These are phyloP conservation scores for Leishmania aethiopica DNA, from an alignment of 208 protist species.

Conservation along the genomic window DNA sequence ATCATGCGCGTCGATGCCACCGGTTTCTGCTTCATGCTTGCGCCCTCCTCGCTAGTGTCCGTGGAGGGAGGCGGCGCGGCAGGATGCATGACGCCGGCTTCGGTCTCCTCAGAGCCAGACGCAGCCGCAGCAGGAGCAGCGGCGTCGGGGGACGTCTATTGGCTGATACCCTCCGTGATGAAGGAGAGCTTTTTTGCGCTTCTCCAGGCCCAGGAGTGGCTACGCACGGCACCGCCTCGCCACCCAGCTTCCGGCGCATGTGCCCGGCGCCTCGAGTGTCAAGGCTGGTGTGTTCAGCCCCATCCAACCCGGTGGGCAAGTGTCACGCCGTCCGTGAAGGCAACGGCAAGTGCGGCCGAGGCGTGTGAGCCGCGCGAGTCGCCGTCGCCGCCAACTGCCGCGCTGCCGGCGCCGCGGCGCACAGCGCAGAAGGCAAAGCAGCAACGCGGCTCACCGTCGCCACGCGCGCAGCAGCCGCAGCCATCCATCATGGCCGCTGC, in stretches of 20 bases:
- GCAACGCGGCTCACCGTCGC: not conserved
- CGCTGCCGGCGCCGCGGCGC: not conserved
- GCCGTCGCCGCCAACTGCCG: not conserved
- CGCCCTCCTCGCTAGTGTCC: conserved; percentile 16
- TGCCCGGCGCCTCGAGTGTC: not conserved
- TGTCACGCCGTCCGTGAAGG: not conserved
- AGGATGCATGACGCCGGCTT: not conserved
- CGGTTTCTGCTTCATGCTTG: conserved; percentile 26
- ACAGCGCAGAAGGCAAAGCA: not conserved
- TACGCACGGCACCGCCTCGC: not conserved
- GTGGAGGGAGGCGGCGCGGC: not conserved
- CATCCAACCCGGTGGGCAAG: conserved; percentile 12
- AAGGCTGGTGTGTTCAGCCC: not conserved
- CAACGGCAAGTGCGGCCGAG: not conserved
- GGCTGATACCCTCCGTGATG: conserved; percentile 22
- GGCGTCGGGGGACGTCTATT: conserved; percentile 11
- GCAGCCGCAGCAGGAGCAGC: not conserved
- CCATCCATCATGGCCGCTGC: not conserved
- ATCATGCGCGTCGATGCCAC: conserved; percentile 26
- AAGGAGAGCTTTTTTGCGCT: conserved; percentile 25
- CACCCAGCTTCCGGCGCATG: not conserved
- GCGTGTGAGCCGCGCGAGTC: not conserved
- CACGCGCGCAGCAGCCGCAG: not conserved
- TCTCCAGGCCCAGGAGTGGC: conserved; percentile 13
- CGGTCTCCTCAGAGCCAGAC: not conserved